phyloP scores from a whole-genome alignment of 805 yeast genomes.

The Tetrapisispora iriomotensis region DNA sequence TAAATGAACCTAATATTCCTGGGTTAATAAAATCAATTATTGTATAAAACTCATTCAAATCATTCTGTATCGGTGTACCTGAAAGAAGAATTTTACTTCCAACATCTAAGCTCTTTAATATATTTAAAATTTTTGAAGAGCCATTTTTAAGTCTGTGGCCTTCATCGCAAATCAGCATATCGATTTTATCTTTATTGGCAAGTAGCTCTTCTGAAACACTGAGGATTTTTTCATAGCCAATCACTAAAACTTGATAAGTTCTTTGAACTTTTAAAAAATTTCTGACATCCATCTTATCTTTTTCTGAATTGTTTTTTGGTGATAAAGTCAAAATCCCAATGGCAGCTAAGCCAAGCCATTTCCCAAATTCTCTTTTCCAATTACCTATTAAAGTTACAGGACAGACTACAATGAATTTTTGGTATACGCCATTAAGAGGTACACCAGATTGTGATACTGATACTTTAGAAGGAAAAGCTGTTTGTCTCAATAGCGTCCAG shows the following conservation, averaged over 20 bases:
- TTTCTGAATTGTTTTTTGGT: slow-evolving; percentile 38
- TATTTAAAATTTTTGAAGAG: slow-evolving; percentile 59
- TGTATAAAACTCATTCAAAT: slow-evolving; percentile 70
- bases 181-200: slow-evolving; percentile 36
- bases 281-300: slow-evolving; percentile 47
- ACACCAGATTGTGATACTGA: slow-evolving; percentile 30
- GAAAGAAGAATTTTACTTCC: slow-evolving; percentile 56
- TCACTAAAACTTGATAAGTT: slow-evolving; percentile 72
- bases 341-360: slow-evolving; percentile 69
- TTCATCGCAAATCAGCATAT: slow-evolving; percentile 83
- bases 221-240: slow-evolving; percentile 79
- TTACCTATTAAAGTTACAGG: slow-evolving; percentile 84
- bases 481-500: slow-evolving; percentile 72
- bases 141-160: slow-evolving; percentile 83
- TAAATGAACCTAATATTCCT: slow-evolving; percentile 58
- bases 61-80: slow-evolving; percentile 94
- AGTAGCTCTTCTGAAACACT: slow-evolving; percentile 43
- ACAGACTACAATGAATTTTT: slow-evolving; percentile 69
- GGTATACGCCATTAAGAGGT: slow-evolving; percentile 30
- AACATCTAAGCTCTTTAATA: slow-evolving; percentile 46
- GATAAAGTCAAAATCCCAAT: slow-evolving; percentile 58
- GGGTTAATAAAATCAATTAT: slow-evolving; percentile 81
- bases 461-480: slow-evolving; percentile 35
- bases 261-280: slow-evolving; percentile 51
- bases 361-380: slow-evolving; percentile 81